Evolutionary conservation across 768 basidiomycete species (phyloP).

Genomic region (Leucocoprinus birnbaumii): DNA sequence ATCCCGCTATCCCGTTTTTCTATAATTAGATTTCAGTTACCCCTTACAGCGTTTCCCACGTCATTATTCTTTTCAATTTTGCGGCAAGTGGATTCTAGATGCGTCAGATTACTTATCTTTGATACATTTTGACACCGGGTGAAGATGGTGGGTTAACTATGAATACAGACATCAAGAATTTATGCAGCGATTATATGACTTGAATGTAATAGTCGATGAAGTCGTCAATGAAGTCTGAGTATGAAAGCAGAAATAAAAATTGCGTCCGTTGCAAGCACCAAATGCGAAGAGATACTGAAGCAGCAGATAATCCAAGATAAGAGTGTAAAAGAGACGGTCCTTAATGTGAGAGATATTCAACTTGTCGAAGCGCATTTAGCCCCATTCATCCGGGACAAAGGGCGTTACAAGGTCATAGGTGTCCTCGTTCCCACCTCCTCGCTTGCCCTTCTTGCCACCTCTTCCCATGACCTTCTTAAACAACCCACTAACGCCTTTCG

Average conservation of each 20-base stretch:
- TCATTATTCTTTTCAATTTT: too few relatives aligned
- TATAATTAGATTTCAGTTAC: too few relatives aligned
- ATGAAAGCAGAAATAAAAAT: too few relatives aligned
- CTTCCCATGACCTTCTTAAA: constrained; percentile 63
- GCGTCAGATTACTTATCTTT: too few relatives aligned
- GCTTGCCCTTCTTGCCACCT: constrained; percentile 38
- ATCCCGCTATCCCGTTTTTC: too few relatives aligned
- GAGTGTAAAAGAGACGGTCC: neutral
- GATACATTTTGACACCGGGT: too few relatives aligned
- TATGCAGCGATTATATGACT: neutral
- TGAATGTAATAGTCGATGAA: neutral
- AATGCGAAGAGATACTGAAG: neutral
- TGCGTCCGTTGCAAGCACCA: too few relatives aligned
- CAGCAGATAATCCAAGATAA: neutral
- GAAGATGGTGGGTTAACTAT: neutral
- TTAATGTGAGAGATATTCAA: neutral
- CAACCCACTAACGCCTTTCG: constrained; percentile 41
- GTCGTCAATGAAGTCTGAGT: too few relatives aligned
- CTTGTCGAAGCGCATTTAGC: constrained; percentile 31
- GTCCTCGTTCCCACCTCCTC: constrained; percentile 71
- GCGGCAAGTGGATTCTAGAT: too few relatives aligned
- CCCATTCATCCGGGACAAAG: constrained; percentile 76
- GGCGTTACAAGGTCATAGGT: constrained; percentile 82
- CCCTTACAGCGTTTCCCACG: too few relatives aligned
- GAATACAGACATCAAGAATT: neutral